Evolutionary conservation across 163 green algal species (phyloP).

Genomic region (Volvox carteri): DNA sequence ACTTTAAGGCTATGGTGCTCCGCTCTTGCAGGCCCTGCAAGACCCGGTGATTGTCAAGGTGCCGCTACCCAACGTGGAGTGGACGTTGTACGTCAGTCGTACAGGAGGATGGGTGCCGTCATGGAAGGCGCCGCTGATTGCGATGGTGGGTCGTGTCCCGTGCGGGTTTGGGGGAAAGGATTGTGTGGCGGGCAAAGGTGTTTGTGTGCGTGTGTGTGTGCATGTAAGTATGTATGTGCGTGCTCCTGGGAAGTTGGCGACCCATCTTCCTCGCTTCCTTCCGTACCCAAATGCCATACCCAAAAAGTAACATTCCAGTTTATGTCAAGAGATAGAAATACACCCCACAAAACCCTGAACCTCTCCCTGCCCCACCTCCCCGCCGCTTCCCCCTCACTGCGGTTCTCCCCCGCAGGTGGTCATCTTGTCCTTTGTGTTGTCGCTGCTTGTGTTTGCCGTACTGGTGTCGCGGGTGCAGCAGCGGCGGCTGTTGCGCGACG

Average conservation of each 20-base stretch:
- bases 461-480: conserved; percentile 42
- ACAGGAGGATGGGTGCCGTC: conserved; percentile 36
- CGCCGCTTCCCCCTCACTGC: not conserved
- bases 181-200: too few relatives aligned
- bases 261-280: too few relatives aligned
- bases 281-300: too few relatives aligned
- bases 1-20: too few relatives aligned
- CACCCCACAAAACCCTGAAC: not conserved
- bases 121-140: conserved; percentile 41
- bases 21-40: not conserved
- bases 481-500: conserved; percentile 35
- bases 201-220: too few relatives aligned
- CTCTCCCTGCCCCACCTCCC: not conserved
- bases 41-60: conserved; percentile 38
- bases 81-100: conserved; percentile 54
- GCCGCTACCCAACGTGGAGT: conserved; percentile 48
- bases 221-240: too few relatives aligned
- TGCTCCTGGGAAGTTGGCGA: too few relatives aligned
- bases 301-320: too few relatives aligned
- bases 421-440: conserved; percentile 22
- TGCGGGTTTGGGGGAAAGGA: too few relatives aligned
- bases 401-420: conserved; percentile 5
- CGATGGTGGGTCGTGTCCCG: conserved; percentile 44
- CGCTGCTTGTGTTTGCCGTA: conserved; percentile 37
- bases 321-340: too few relatives aligned